phyloP scores from a whole-genome alignment of 192 early-diverging fungal genomes.

The Mortierella hygrophila region DNA sequence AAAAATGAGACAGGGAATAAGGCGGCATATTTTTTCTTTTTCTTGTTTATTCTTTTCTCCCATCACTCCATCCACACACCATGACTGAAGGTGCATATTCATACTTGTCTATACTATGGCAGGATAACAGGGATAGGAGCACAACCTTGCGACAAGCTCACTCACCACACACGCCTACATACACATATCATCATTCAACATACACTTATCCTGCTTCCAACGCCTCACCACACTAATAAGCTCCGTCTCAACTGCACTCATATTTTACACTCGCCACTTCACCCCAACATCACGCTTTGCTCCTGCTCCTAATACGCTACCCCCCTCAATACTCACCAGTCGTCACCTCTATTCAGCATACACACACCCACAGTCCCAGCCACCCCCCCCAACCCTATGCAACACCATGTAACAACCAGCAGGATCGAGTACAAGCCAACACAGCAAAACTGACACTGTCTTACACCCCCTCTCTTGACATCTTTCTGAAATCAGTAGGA shows the following conservation, averaged over 20 bases:
- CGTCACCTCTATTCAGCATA: too few relatives aligned
- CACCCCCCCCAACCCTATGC: not conserved
- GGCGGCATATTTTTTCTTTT: conserved; percentile 14
- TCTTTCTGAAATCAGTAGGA: conserved; percentile 29
- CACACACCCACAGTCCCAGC: not conserved
- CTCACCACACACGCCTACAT: not conserved
- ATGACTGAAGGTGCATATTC: conserved; percentile 54
- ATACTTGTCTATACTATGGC: not conserved
- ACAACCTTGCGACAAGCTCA: too few relatives aligned
- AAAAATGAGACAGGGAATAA: not conserved
- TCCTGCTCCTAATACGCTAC: too few relatives aligned
- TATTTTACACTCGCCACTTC: too few relatives aligned
- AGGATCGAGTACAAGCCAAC: not conserved
- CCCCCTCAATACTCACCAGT: too few relatives aligned
- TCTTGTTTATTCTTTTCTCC: conserved; percentile 11
- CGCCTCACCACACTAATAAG: too few relatives aligned
- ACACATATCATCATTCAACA: not conserved
- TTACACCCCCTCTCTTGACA: not conserved
- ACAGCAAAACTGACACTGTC: not conserved
- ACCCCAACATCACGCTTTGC: too few relatives aligned
- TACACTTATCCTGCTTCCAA: too few relatives aligned
- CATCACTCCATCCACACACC: conserved; percentile 54
- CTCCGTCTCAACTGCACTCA: too few relatives aligned
- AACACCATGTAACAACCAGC: not conserved
- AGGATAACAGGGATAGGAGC: not conserved